Evolutionary conservation across 1,284 basidiomycete species (phyloP).

Genomic region (Mycena sp.): DNA sequence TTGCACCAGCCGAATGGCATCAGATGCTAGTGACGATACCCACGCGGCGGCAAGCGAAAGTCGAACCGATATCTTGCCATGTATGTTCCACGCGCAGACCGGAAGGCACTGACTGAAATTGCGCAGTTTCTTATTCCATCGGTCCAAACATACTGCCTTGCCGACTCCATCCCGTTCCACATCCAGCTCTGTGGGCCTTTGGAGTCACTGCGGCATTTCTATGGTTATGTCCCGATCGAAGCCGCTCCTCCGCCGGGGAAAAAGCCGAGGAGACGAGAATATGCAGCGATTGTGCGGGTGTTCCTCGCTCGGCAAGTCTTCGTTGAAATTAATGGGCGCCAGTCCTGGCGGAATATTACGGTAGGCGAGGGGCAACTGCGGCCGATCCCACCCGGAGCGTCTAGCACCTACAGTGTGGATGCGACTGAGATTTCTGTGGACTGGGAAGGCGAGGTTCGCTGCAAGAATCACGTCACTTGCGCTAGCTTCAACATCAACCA

Average conservation of each 20-base stretch:
- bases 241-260: not conserved
- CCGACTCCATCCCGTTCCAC: slow-evolving; percentile 51
- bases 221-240: slow-evolving; percentile 9
- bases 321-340: slow-evolving; percentile 45
- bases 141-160: slow-evolving; percentile 44
- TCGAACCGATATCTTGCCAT: slow-evolving; percentile 53
- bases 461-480: slow-evolving; percentile 40
- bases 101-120: not conserved
- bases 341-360: slow-evolving; percentile 42
- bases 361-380: slow-evolving; percentile 46
- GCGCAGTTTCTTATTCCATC: slow-evolving; percentile 47
- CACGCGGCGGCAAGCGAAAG: slow-evolving; percentile 35
- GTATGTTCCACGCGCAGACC: slow-evolving; percentile 35
- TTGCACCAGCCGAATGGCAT: slow-evolving; percentile 56
- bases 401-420: not conserved
- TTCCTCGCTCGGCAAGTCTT: slow-evolving; percentile 47
- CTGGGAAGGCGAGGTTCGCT: slow-evolving; percentile 53
- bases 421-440: slow-evolving; percentile 41
- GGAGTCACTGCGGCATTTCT: slow-evolving; percentile 43
- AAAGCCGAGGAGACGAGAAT: slow-evolving; percentile 12
- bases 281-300: slow-evolving; percentile 40
- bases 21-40: slow-evolving; percentile 49
- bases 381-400: slow-evolving; percentile 42
- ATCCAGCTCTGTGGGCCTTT: slow-evolving; percentile 47
- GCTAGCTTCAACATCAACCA: slow-evolving; percentile 47